Conservation (phyloP, 192 early-diverging fungal genomes). For the Physocladia obscura region DNA sequence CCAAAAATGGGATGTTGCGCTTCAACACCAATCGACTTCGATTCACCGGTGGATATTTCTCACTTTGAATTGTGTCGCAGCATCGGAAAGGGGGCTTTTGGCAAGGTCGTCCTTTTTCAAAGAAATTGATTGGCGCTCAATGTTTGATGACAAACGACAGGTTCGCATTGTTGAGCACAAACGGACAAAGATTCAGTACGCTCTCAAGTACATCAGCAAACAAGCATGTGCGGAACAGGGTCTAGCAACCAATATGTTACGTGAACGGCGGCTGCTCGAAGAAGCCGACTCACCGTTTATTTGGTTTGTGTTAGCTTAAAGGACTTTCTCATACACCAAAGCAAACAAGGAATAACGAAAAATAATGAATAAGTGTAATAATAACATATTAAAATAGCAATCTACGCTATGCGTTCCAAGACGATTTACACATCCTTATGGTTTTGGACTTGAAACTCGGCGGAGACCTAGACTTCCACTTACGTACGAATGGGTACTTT, state of each 20-base stretch:
- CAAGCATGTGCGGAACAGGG: slow-evolving; percentile 79
- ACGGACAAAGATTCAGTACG: slow-evolving; percentile 72
- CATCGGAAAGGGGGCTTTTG: slow-evolving; percentile 93
- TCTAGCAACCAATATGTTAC: slow-evolving; percentile 85
- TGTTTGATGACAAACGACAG: too few relatives aligned
- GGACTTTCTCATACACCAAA: not conserved
- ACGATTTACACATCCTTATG: slow-evolving; percentile 93
- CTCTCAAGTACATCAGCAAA: slow-evolving; percentile 97
- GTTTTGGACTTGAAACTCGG: slow-evolving; percentile 93
- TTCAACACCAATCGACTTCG: slow-evolving; percentile 11
- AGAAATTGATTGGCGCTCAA: too few relatives aligned
- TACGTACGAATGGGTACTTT: slow-evolving; percentile 69
- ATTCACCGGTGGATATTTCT: slow-evolving; percentile 62
- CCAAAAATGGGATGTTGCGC: not conserved
- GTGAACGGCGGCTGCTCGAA: slow-evolving; percentile 84
- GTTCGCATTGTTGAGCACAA: slow-evolving; percentile 91
- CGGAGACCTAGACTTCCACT: slow-evolving; percentile 90
- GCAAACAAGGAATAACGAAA: too few relatives aligned
- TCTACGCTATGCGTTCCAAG: slow-evolving; percentile 94
- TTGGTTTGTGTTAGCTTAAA: slow-evolving; percentile 34
- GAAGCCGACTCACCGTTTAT: slow-evolving; percentile 79
- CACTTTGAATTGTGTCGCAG: slow-evolving; percentile 79
- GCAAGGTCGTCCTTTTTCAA: too few relatives aligned
- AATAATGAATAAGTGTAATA: not conserved
- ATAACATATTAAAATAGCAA: slow-evolving; percentile 47